These are phyloP conservation scores for Naganishia onofrii DNA, from an alignment of 768 basidiomycete genomes.

Conservation along the genomic window DNA sequence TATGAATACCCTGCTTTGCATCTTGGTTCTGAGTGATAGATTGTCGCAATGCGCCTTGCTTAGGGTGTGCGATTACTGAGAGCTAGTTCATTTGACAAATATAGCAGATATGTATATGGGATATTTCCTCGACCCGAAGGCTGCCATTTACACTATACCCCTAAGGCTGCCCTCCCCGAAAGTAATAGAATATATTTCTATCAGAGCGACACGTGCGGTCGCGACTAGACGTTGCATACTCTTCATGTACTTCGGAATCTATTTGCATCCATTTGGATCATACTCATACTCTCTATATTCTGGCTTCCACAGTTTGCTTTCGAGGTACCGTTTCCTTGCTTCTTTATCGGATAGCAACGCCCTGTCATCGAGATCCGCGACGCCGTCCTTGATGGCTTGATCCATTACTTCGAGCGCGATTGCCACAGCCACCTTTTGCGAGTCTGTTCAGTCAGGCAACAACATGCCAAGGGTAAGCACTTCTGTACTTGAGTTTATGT, in stretches of 20 bases:
- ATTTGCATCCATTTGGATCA: slow-evolving; percentile 49
- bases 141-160: no score
- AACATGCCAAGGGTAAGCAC: background rate
- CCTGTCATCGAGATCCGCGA: slow-evolving; percentile 55
- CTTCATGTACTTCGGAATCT: background rate
- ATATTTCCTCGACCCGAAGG: no score
- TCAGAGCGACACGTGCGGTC: no score
- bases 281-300: slow-evolving; percentile 65
- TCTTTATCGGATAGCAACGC: slow-evolving; percentile 20
- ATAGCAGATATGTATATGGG: no score
- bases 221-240: no score
- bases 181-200: no score
- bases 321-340: slow-evolving; percentile 56
- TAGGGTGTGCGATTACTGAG: no score
- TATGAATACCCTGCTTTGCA: background rate
- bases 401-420: slow-evolving; percentile 78
- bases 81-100: no score
- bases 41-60: no score
- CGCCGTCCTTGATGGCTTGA: slow-evolving; percentile 71
- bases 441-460: slow-evolving; percentile 33
- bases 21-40: no score
- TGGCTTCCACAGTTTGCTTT: slow-evolving; percentile 66
- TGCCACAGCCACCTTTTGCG: slow-evolving; percentile 69
- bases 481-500: background rate
- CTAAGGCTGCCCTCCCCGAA: no score